Base-by-base conservation (phyloP, 2,329 filamentous ascomycete genomes). In the Beauveria sp. region DNA sequence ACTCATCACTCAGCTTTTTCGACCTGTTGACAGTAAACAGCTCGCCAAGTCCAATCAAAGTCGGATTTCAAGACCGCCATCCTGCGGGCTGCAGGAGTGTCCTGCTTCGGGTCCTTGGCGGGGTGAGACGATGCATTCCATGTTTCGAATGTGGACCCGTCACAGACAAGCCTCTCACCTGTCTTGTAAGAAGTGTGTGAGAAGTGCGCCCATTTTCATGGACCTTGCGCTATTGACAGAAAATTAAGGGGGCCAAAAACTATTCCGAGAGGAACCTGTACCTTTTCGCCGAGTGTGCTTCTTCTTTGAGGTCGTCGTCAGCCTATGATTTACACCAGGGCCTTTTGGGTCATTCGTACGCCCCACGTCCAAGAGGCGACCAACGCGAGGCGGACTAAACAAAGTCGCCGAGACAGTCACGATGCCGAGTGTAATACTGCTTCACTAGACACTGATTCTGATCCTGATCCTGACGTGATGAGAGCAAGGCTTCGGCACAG, bases 151-250 rank as follows among this genome's bases (percentile, higher is more conserved):
- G 52, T 61, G 52, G 59, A 51, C 28, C 58, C 44, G 43, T 34
- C 51, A 55, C 34, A 59, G 22, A 55, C 52, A 54, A 44, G 41
- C 37, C 51, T 60, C 58, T 54, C 58, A 54, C 50, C 40, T 16
- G 20, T 55, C 48, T 22, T 56, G 59, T 61, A 44, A 50, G 51
- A 61, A 34, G 51, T 61, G 59, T 61, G 59, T 61, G 59, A 61
- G 59, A 61, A 55, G 16, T 50, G 24, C 40, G 48, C 55, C 46
- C 30, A 41, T 50, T 50, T 41, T 51, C 34, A 59, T 59, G 55
- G 47, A 18, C 20, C 37, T 41, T 41, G 44, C 18, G 20, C 30
- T 26, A 40, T 30, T 12, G 55, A 22, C 18, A 3, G 20, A 43
- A 30, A 58, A 58, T 37, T 46, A 46, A 53, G n/a, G 55, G 44